phyloP scores from a whole-genome alignment of 1,284 basidiomycete genomes.

The Trametes hirsuta region DNA sequence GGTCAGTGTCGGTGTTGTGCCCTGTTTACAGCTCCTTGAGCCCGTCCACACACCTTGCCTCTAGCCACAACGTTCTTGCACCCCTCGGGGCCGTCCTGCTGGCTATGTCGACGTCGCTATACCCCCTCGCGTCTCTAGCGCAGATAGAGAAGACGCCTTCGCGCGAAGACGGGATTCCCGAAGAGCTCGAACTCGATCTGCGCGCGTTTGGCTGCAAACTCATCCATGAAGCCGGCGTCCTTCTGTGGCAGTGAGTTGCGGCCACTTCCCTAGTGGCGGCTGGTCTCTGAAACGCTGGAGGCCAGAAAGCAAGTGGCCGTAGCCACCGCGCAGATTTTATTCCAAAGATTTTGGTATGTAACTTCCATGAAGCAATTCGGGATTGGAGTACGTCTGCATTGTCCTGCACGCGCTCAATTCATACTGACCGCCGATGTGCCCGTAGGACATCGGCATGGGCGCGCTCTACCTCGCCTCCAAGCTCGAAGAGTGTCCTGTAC shows the following conservation, averaged over 20 bases:
- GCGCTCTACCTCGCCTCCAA: constrained; percentile 95
- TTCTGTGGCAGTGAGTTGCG: constrained; percentile 78
- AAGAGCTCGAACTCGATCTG: constrained; percentile 83
- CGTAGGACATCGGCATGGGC: constrained; percentile 90
- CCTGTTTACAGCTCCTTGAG: constrained; percentile 19
- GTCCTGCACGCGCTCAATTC: constrained; percentile 7
- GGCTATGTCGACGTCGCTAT: constrained; percentile 61
- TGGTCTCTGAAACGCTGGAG: not conserved
- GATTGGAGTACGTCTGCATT: constrained; percentile 67
- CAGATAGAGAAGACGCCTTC: constrained; percentile 87
- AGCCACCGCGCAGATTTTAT: constrained; percentile 94
- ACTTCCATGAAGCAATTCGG: constrained; percentile 94
- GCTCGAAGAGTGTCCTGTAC: constrained; percentile 90
- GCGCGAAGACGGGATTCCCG: constrained; percentile 77
- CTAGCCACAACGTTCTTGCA: not conserved
- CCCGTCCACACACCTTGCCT: not conserved
- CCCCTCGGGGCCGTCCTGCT: not conserved
- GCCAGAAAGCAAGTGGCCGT: constrained; percentile 94
- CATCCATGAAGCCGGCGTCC: constrained; percentile 92
- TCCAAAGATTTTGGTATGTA: constrained; percentile 97
- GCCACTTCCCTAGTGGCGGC: not conserved
- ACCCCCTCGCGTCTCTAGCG: constrained; percentile 81
- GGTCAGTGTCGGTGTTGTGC: constrained; percentile 17
- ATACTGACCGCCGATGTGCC: not conserved
- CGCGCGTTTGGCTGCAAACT: constrained; percentile 89